phyloP scores from a whole-genome alignment of 1,139 yeast species.

The Pichia kudriavzevii region DNA sequence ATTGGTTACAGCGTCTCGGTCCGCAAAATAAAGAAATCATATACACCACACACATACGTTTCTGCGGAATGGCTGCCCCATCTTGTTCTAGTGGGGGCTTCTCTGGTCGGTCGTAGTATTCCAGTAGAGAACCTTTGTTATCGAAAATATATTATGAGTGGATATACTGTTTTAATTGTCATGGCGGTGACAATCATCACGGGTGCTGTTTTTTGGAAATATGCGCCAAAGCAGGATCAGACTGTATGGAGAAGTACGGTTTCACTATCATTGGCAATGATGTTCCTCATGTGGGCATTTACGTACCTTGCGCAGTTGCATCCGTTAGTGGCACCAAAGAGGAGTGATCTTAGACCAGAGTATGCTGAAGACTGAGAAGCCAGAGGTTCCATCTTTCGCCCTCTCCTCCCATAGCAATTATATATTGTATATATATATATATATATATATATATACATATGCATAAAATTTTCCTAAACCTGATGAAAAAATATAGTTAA shows the following conservation, averaged over 20 bases:
- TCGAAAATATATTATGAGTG: conserved; percentile 15
- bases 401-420: no score
- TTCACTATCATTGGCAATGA: conserved; percentile 75
- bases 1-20: no score
- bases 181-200: conserved; percentile 52
- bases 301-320: conserved; percentile 75
- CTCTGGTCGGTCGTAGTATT: no score
- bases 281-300: conserved; percentile 92
- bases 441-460: no score
- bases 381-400: no score
- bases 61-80: no score
- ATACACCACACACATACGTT: no score
- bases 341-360: conserved; percentile 78
- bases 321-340: conserved; percentile 74
- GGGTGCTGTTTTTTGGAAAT: conserved; percentile 51
- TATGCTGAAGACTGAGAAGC: conserved; percentile 33
- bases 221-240: conserved; percentile 45
- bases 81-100: no score
- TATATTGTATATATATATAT: no score
- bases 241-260: conserved; percentile 91
- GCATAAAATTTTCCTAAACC: neutral
- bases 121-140: neutral
- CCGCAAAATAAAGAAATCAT: no score
- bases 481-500: neutral
- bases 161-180: conserved; percentile 54